Percentiles rank a stretch among this genome's conserved stretches.
phyloP scores from a whole-genome alignment of 139 green algal species.

The Yamagishiella unicocca region DNA sequence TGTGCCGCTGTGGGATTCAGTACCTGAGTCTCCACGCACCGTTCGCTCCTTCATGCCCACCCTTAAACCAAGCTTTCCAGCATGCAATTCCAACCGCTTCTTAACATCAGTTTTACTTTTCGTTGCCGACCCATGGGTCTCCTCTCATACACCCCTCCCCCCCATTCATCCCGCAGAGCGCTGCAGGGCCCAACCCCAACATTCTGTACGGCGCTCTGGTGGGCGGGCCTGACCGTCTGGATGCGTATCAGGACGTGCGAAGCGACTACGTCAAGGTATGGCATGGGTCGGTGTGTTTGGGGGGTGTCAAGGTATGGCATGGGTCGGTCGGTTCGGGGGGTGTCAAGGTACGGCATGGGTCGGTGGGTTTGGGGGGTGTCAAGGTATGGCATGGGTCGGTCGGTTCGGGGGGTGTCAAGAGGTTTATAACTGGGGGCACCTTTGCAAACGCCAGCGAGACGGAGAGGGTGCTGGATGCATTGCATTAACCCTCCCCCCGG shows the following conservation, averaged over 20 bases:
- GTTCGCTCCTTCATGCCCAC: too few relatives aligned
- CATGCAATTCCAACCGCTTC: too few relatives aligned
- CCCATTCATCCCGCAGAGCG: not conserved
- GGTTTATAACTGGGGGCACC: too few relatives aligned
- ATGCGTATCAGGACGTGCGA: not conserved
- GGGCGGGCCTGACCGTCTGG: not conserved
- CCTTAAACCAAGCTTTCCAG: too few relatives aligned
- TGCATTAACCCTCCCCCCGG: not conserved
- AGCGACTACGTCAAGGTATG: not conserved
- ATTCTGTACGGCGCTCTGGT: slow-evolving; percentile 10
- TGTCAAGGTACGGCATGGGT: too few relatives aligned
- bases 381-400: not conserved
- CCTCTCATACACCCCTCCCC: too few relatives aligned
- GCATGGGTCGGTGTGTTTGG: not conserved
- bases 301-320: not conserved
- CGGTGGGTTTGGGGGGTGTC: not conserved
- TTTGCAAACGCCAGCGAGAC: not conserved
- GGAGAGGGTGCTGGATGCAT: not conserved
- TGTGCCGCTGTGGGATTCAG: too few relatives aligned
- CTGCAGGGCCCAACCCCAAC: slow-evolving; percentile 6
- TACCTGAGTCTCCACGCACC: too few relatives aligned
- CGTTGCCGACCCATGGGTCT: too few relatives aligned
- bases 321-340: too few relatives aligned
- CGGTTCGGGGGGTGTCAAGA: too few relatives aligned
- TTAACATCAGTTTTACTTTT: too few relatives aligned